Evolutionary conservation across 2,329 filamentous ascomycete genomes (phyloP), one percentile per base, ranked within the genome.

Genomic region (Aspergillus sp.): DNA sequence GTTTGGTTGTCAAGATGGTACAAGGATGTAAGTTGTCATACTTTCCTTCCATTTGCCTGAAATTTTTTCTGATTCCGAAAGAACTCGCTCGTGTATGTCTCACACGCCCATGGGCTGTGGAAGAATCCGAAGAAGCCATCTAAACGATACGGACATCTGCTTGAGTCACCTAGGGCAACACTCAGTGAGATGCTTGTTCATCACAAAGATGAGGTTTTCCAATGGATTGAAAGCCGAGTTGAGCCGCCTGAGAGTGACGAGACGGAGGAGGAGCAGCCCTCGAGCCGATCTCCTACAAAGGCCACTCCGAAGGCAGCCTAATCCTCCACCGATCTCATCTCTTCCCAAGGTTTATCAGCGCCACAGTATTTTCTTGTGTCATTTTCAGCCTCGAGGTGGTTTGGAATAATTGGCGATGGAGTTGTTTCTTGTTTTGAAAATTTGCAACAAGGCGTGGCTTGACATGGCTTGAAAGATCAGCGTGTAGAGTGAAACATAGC

Each of bases 41-140:
- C 15, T 35, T 19, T 47, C 17, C 27, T 37, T 39, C 17, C 46
- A 33, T 14, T 41, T 12, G 12, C 46, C 17, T 19, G 17, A 14
- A 31, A 17, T 2, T 9, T 2, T 51, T 31, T 44, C 58, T 57
- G 21, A 62, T 24, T 40, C 33, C 45, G 17, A 17, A 21, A 82
- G 64, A 87, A 91, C 73, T 95, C 91, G 0, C 82, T 85, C 3
- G 88, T 97, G 47, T 96, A 88, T 67, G 89, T 97, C 17, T 85
- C 88, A 2, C 78, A 82, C 24, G 82, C 88, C 58, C 93, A 97
- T 71, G 84, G 84, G 12, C 89, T 90, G 71, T 97, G 91, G 89
- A 79, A 74, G 60, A 84, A 88, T 56, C 80, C 72, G 7, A 78
- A 79, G 50, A 84, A 83, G 65, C 74, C 79, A 5, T 81, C 82